Conservation (phyloP, 1,284 basidiomycete genomes). For the Porogramme epimiltina region DNA sequence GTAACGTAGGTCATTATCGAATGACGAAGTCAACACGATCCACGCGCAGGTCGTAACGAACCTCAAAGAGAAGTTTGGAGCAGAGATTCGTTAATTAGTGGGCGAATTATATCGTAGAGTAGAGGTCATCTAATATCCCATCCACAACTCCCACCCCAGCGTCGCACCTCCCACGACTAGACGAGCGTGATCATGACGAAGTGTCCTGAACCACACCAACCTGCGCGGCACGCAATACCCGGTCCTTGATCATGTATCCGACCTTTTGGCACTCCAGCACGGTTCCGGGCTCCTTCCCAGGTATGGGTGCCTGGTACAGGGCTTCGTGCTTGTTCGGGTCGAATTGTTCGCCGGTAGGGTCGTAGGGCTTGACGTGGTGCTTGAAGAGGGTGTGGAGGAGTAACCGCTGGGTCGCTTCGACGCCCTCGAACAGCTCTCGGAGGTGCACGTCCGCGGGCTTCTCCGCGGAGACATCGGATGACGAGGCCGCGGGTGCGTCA, state of each 20-base stretch:
- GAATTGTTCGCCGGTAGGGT: slow-evolving; percentile 90
- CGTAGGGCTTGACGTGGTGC: slow-evolving; percentile 90
- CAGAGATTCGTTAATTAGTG: slow-evolving; percentile 69
- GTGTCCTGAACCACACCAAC: slow-evolving; percentile 90
- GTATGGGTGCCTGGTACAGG: slow-evolving; percentile 91
- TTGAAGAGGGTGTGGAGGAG: slow-evolving; percentile 90
- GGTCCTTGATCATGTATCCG: slow-evolving; percentile 92
- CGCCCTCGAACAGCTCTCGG: slow-evolving; percentile 79
- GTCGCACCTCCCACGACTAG: slow-evolving; percentile 1
- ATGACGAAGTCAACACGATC: slow-evolving; percentile 86
- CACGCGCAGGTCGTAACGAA: slow-evolving; percentile 61
- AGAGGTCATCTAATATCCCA: slow-evolving; percentile 21
- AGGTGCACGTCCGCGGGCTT: slow-evolving; percentile 67
- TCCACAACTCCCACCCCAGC: slow-evolving; percentile 11
- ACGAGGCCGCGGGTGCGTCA: slow-evolving; percentile 24
- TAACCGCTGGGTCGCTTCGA: slow-evolving; percentile 90
- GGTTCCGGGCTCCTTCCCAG: slow-evolving; percentile 85
- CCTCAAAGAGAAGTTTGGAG: slow-evolving; percentile 63
- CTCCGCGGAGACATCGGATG: slow-evolving; percentile 37
- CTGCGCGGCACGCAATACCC: slow-evolving; percentile 92
- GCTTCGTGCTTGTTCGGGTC: slow-evolving; percentile 97
- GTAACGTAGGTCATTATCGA: slow-evolving; percentile 74
- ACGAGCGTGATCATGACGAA: slow-evolving; percentile 39
- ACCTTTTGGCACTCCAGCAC: slow-evolving; percentile 92
- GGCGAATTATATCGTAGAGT: slow-evolving; percentile 29